phyloP scores from a whole-genome alignment of 73 alveolate species.

The Paramecium sonneborni region DNA sequence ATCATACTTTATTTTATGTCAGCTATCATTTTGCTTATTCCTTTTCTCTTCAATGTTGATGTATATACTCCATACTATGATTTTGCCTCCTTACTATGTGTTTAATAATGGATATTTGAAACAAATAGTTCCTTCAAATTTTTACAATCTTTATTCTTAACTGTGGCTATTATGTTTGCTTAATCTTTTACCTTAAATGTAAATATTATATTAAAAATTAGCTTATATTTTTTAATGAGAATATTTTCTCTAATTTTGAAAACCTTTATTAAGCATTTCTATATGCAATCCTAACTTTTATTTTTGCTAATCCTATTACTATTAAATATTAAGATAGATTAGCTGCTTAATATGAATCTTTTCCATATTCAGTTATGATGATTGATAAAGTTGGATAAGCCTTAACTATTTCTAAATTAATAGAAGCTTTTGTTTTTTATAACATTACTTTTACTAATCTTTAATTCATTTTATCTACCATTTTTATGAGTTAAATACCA shows the following conservation, averaged over 20 bases:
- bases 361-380: not conserved
- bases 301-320: not conserved
- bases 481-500: not conserved
- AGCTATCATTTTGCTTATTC: not conserved
- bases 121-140: not conserved
- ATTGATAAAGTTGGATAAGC: slow-evolving; percentile 12
- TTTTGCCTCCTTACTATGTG: not conserved
- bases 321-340: not conserved
- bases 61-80: not conserved
- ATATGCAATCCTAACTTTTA: not conserved
- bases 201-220: not conserved
- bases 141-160: not conserved
- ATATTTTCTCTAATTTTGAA: not conserved
- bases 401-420: not conserved
- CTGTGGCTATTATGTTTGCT: not conserved
- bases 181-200: not conserved
- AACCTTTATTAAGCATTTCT: not conserved
- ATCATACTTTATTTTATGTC: not conserved
- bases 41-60: not conserved
- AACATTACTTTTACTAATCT: not conserved
- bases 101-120: not conserved
- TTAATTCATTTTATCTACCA: not conserved
- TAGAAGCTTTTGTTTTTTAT: not conserved
- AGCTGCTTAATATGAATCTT: not conserved
- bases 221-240: not conserved